Percentiles rank a stretch among this genome's conserved stretches.
Evolutionary conservation across 192 early-diverging fungal genomes (phyloP).

Genomic region (Coemansia sp.): DNA sequence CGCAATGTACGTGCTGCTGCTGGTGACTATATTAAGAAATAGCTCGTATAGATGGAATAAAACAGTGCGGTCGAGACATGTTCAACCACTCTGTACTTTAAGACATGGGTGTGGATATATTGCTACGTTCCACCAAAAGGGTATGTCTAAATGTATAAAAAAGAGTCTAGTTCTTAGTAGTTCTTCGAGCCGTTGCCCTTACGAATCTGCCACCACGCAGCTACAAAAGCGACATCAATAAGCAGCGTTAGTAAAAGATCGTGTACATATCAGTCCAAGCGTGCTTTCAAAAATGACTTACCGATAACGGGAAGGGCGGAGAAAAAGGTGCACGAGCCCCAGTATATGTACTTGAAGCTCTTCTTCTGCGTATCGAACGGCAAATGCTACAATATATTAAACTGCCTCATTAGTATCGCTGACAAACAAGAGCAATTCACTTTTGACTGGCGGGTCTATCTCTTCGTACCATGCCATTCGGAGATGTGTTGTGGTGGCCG

Average conservation of each 20-base stretch:
- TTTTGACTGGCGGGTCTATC: neutral
- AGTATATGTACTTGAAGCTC: conserved; percentile 54
- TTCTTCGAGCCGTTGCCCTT: conserved; percentile 50
- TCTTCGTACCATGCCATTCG: conserved; percentile 51
- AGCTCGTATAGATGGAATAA: too few species aligned
- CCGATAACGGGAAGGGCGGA: conserved; percentile 35
- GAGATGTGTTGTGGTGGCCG: conserved; percentile 37
- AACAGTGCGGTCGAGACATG: too few species aligned
- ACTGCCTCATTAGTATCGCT: neutral
- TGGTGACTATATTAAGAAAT: too few species aligned
- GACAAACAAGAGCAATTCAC: neutral
- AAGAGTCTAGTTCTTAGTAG: conserved; percentile 24
- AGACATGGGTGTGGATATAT: neutral
- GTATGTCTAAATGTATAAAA: neutral
- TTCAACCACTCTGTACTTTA: too few species aligned
- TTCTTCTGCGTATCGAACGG: conserved; percentile 51
- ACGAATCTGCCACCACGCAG: conserved; percentile 55
- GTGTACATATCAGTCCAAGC: neutral
- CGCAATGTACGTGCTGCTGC: too few species aligned
- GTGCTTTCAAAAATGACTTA: conserved; percentile 13
- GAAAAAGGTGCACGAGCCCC: conserved; percentile 43
- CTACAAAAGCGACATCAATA: conserved; percentile 12
- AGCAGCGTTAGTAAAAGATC: neutral
- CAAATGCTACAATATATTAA: conserved; percentile 41
- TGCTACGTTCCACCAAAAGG: neutral